Conservation (phyloP, 192 early-diverging fungal genomes). For the Linnemannia schmuckeri region DNA sequence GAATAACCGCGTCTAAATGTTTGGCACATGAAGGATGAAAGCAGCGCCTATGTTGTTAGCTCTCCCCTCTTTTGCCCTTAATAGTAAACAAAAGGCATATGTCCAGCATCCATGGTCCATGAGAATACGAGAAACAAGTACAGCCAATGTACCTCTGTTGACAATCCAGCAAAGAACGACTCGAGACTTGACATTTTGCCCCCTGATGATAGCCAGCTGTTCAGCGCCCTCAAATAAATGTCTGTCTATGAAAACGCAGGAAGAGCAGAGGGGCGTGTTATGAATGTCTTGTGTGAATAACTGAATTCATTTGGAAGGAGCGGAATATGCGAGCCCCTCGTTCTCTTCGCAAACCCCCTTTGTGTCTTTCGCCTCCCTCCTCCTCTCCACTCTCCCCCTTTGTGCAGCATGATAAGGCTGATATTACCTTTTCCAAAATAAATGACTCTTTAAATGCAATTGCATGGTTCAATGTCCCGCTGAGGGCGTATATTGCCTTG, state of each 20-base stretch:
- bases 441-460: slow-evolving; percentile 44
- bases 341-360: background rate
- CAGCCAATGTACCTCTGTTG: slow-evolving; percentile 18
- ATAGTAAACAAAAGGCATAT: background rate
- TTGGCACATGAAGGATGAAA: background rate
- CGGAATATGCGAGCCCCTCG: background rate
- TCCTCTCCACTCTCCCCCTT: background rate
- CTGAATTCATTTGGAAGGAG: background rate
- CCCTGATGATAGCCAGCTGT: slow-evolving; percentile 25
- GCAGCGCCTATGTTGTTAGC: background rate
- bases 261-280: background rate
- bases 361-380: background rate
- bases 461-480: slow-evolving; percentile 39
- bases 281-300: background rate
- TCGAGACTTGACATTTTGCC: slow-evolving; percentile 10
- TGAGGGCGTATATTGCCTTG: slow-evolving; percentile 45
- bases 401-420: background rate
- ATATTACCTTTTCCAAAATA: slow-evolving; percentile 38
- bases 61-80: background rate
- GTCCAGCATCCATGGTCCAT: background rate
- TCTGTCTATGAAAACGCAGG: slow-evolving; percentile 22
- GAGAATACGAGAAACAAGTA: background rate
- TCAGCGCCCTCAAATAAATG: slow-evolving; percentile 28
- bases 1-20: slow-evolving; percentile 23
- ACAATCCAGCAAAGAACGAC: slow-evolving; percentile 14